phyloP scores from a whole-genome alignment of 2,329 filamentous ascomycete genomes.

The Phialemoniopsis sp. region DNA sequence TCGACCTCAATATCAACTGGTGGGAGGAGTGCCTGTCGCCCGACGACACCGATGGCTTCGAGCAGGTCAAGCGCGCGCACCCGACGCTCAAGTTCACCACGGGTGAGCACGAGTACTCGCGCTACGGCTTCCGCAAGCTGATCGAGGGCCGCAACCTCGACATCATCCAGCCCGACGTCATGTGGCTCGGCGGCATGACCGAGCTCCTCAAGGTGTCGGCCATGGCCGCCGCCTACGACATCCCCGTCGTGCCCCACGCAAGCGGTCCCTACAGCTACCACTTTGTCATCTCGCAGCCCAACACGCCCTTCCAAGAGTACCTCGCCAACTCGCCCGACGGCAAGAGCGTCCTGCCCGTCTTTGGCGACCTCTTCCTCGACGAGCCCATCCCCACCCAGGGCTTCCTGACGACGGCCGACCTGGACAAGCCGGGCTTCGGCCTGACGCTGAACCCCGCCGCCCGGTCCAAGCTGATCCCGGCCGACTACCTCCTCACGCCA shows the following conservation, averaged over 20 bases:
- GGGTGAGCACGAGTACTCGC: slow-evolving; percentile 91
- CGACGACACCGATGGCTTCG: slow-evolving; percentile 89
- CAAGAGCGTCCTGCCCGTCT: slow-evolving; percentile 84
- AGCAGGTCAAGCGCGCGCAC: slow-evolving; percentile 84
- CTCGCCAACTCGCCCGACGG: slow-evolving; percentile 90
- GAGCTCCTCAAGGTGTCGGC: slow-evolving; percentile 86
- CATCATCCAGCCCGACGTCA: slow-evolving; percentile 92
- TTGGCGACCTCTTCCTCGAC: slow-evolving; percentile 85
- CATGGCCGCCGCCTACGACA: slow-evolving; percentile 88
- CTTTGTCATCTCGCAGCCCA: slow-evolving; percentile 89
- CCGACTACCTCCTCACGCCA: slow-evolving; percentile 67
- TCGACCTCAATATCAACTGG: slow-evolving; percentile 89
- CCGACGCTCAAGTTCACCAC: slow-evolving; percentile 92
- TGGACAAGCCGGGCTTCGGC: slow-evolving; percentile 90
- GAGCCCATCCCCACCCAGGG: slow-evolving; percentile 85
- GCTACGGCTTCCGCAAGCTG: slow-evolving; percentile 92
- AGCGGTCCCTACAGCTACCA: slow-evolving; percentile 94
- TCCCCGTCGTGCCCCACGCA: slow-evolving; percentile 92
- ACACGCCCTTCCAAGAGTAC: slow-evolving; percentile 94
- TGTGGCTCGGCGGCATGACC: slow-evolving; percentile 94
- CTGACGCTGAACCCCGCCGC: slow-evolving; percentile 80
- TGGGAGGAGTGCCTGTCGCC: slow-evolving; percentile 93
- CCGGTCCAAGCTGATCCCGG: slow-evolving; percentile 67
- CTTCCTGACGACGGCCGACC: slow-evolving; percentile 70
- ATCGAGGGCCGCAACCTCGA: slow-evolving; percentile 89